A percentile compares a stretch with the other conserved stretches of the same genome.
phyloP scores from a whole-genome alignment of 192 early-diverging fungal species.

The Backusella macrospora region DNA sequence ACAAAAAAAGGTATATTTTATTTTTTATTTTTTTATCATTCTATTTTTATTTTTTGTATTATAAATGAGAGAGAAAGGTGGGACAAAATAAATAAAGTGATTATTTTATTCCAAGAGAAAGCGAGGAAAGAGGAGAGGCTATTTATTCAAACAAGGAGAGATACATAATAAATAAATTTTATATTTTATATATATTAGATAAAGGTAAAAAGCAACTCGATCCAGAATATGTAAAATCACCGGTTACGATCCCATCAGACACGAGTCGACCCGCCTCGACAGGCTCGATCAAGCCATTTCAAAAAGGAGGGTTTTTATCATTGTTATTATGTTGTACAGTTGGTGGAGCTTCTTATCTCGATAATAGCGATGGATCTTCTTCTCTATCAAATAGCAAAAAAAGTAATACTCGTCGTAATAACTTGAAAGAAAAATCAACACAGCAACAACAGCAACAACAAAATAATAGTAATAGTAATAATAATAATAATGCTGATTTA shows the following conservation, averaged over 20 bases:
- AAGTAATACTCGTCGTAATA: not conserved
- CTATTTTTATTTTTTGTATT: slow-evolving; percentile 14
- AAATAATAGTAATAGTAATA: not conserved
- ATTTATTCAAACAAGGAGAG: not conserved
- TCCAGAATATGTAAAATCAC: slow-evolving; percentile 26
- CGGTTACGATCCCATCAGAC: slow-evolving; percentile 14
- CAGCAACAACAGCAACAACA: not conserved
- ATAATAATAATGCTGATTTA: not conserved
- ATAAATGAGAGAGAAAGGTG: not conserved
- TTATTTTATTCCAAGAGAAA: slow-evolving; percentile 7
- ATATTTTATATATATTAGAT: not conserved
- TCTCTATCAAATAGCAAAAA: not conserved
- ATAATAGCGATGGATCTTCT: slow-evolving; percentile 24
- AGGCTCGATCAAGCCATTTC: slow-evolving; percentile 15
- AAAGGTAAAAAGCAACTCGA: slow-evolving; percentile 20
- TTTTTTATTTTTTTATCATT: slow-evolving; percentile 6
- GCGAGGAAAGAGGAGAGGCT: not conserved
- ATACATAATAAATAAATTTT: not conserved
- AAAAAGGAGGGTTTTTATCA: slow-evolving; percentile 28
- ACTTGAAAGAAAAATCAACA: slow-evolving; percentile 11
- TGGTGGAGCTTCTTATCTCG: slow-evolving; percentile 17
- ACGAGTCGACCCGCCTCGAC: slow-evolving; percentile 10
- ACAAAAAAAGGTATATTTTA: slow-evolving; percentile 13
- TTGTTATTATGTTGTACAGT: slow-evolving; percentile 32
- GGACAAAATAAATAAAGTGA: slow-evolving; percentile 16